Evolutionary conservation across 208 protist genomes (phyloP).

Genomic region (Trichomonas gallinae): DNA sequence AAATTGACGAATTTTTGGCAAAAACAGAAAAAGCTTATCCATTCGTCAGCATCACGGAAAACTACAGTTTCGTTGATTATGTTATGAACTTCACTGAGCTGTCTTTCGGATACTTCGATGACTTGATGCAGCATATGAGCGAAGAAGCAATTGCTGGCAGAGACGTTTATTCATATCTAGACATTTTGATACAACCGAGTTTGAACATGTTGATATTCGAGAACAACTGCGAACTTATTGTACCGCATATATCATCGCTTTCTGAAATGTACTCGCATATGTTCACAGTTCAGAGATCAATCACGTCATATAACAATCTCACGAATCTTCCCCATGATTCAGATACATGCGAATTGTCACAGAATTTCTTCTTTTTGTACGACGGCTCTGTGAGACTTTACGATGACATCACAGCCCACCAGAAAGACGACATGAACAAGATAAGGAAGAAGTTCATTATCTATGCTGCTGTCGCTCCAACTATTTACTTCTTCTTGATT

Average conservation of each 20-base stretch:
- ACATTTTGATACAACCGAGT: neutral
- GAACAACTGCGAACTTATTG: neutral
- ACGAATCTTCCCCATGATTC: neutral
- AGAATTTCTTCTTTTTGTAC: neutral
- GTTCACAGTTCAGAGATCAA: neutral
- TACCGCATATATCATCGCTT: neutral
- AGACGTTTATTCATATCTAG: neutral
- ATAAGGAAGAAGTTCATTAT: neutral
- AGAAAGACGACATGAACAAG: neutral
- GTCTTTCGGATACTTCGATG: neutral
- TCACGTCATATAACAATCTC: neutral
- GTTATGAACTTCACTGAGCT: neutral
- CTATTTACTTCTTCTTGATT: neutral
- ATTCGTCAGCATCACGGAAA: neutral
- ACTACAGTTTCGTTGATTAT: neutral
- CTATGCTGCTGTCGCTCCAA: neutral
- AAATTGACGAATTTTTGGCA: neutral
- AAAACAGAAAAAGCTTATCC: neutral
- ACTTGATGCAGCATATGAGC: neutral
- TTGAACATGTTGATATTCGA: neutral
- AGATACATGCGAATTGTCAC: neutral
- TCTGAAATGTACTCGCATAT: neutral
- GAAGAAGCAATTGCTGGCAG: neutral
- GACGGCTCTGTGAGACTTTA: neutral
- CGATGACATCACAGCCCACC: neutral